Evolutionary conservation across 352 stramenopile species (phyloP).

Genomic region (Halophytophthora polymorphica): DNA sequence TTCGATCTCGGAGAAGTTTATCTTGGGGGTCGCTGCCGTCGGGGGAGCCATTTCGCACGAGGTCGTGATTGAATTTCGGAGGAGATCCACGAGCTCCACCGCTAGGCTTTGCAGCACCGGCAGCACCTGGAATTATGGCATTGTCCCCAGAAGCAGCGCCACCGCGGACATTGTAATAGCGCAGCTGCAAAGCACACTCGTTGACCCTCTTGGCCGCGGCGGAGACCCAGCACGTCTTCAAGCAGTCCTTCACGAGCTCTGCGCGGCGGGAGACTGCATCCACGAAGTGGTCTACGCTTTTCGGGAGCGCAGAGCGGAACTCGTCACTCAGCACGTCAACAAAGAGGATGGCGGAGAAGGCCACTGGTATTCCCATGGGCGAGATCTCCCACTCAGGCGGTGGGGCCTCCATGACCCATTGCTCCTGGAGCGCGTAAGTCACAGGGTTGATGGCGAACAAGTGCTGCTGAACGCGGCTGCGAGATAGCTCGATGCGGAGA

Average conservation of each 20-base stretch:
- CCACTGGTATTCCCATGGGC: constrained; percentile 20
- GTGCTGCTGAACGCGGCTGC: constrained; percentile 41
- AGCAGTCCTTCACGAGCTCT: constrained; percentile 82
- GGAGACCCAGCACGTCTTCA: constrained; percentile 81
- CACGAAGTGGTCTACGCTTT: constrained; percentile 85
- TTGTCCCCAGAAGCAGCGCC: constrained; percentile 13
- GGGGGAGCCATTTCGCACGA: constrained; percentile 2
- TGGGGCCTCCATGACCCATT: constrained; percentile 79
- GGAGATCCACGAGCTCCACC: constrained; percentile 10
- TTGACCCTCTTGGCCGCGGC: constrained; percentile 69
- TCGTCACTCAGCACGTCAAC: constrained; percentile 64
- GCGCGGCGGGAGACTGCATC: constrained; percentile 72
- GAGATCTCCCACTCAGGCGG: constrained; percentile 73
- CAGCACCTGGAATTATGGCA: constrained; percentile 15
- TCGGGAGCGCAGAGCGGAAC: constrained; percentile 72
- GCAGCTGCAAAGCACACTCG: constrained; percentile 51
- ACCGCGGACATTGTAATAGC: constrained; percentile 19
- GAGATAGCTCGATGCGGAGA: constrained; percentile 35
- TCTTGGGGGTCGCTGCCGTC: constrained; percentile 20
- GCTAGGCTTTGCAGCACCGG: constrained; percentile 11
- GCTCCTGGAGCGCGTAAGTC: constrained; percentile 83
- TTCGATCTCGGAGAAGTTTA: constrained; percentile 40
- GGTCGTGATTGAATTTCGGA: constrained; percentile 17
- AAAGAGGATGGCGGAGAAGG: constrained; percentile 79
- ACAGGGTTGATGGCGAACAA: constrained; percentile 79